phyloP scores from a whole-genome alignment of 2,329 filamentous ascomycete genomes.

The Colletotrichum tropicicola region DNA sequence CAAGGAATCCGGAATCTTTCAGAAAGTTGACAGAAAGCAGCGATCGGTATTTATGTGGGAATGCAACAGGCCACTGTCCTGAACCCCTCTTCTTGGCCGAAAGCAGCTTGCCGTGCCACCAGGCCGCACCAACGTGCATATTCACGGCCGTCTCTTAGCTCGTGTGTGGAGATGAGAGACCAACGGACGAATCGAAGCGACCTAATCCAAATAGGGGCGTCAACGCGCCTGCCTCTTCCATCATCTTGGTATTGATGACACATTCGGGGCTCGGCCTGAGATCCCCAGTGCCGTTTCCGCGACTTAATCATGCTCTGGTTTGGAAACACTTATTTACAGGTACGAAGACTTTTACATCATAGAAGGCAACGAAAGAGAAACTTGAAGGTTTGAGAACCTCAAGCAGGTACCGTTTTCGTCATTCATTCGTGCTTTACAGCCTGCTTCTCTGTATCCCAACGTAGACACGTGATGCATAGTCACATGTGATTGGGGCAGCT shows the following conservation, averaged over 20 bases:
- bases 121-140: background rate
- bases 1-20: background rate
- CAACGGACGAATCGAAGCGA: background rate
- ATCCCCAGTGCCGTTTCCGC: no score
- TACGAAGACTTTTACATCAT: no score
- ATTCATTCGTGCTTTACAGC: no score
- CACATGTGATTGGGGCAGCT: no score
- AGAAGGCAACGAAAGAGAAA: no score
- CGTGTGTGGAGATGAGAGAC: background rate
- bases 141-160: background rate
- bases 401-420: no score
- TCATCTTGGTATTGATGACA: background rate
- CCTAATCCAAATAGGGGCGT: no score
- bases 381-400: no score
- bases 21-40: background rate
- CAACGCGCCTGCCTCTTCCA: background rate
- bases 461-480: no score
- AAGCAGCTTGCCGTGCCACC: background rate
- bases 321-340: no score
- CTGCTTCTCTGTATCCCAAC: no score
- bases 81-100: background rate
- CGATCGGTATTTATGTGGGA: background rate
- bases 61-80: background rate
- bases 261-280: background rate
- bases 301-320: no score